Conservation (phyloP, 129 eudicot genomes). For the Chrysanthemum makinoi region DNA sequence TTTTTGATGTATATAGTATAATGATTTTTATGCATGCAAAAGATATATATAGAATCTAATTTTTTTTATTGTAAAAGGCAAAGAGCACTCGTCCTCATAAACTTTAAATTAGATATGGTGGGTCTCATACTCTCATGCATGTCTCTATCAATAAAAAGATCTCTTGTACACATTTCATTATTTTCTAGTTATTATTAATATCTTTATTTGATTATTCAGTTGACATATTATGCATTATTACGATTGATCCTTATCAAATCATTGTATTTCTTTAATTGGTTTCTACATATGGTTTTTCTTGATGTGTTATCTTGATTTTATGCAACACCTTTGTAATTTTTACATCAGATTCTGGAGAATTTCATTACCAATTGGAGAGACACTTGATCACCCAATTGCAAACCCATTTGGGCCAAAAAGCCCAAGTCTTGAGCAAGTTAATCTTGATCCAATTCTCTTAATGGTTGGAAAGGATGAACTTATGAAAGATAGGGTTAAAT, state of each 20-base stretch:
- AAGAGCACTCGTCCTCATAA: too few species aligned
- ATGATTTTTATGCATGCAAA: too few species aligned
- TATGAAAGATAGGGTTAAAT: slow-evolving; percentile 63
- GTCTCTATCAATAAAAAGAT: slow-evolving; percentile 29
- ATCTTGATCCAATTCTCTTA: slow-evolving; percentile 65
- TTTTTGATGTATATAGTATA: too few species aligned
- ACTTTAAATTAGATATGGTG: slow-evolving; percentile 21
- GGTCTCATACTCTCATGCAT: neutral
- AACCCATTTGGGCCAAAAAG: slow-evolving; percentile 79
- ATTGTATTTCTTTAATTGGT: neutral
- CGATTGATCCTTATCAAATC: neutral
- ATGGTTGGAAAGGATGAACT: slow-evolving; percentile 55
- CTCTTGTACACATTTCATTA: slow-evolving; percentile 4
- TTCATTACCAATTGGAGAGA: slow-evolving; percentile 54
- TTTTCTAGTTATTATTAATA: too few species aligned
- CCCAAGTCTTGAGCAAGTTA: slow-evolving; percentile 44
- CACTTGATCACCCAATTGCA: slow-evolving; percentile 62
- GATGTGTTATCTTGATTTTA: neutral
- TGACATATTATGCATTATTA: neutral
- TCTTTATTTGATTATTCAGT: neutral
- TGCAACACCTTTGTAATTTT: neutral
- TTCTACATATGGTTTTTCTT: neutral
- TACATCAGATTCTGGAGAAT: slow-evolving; percentile 74
- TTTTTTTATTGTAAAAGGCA: too few species aligned
- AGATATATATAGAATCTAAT: too few species aligned